Conservation (phyloP, 495 filamentous ascomycete genomes). For the Xylaria scruposa region DNA sequence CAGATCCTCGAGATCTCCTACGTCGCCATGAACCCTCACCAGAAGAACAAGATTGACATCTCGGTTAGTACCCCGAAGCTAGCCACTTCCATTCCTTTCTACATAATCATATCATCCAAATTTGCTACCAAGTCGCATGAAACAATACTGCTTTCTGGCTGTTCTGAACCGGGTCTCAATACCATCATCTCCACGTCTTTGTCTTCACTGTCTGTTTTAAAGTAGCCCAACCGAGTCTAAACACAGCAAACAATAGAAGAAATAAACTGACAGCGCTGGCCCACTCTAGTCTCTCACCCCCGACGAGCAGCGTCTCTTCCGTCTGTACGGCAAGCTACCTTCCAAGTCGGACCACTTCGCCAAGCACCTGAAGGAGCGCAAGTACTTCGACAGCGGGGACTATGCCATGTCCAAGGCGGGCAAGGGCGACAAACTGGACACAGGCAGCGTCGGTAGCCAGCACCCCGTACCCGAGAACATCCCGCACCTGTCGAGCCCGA, state of each 20-base stretch:
- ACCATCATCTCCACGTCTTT: conserved; percentile 9
- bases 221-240: not conserved
- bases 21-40: conserved; percentile 82
- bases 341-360: conserved; percentile 95
- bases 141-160: not conserved
- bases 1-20: not conserved
- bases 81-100: conserved; percentile 23
- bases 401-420: conserved; percentile 98
- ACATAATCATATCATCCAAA: not conserved
- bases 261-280: conserved; percentile 24
- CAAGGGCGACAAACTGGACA: conserved; percentile 92
- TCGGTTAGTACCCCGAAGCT: conserved; percentile 66
- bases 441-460: conserved; percentile 89
- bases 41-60: conserved; percentile 96
- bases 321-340: conserved; percentile 95
- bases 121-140: not conserved
- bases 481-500: conserved; percentile 82
- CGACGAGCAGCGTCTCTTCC: conserved; percentile 94
- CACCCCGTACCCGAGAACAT: conserved; percentile 97
- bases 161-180: not conserved
- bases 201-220: not conserved
- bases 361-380: conserved; percentile 98
- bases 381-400: conserved; percentile 98
- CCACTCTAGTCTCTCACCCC: conserved; percentile 74
- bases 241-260: not conserved